Percentiles rank a stretch among this genome's conserved stretches.
phyloP scores from a whole-genome alignment of 805 yeast genomes.

The Metahyphopichia silvanorum region DNA sequence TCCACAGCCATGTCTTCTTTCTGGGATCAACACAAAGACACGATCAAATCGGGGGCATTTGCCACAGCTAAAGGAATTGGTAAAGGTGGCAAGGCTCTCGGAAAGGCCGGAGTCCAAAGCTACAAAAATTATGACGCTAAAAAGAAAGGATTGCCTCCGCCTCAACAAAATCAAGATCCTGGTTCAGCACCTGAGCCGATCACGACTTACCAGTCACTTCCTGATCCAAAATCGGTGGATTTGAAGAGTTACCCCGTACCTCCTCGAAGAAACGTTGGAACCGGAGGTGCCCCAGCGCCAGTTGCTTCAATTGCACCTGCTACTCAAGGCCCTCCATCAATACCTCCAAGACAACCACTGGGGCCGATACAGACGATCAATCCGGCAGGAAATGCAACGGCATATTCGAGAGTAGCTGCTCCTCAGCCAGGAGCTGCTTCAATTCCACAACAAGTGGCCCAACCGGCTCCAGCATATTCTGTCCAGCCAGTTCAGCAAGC shows the following conservation, averaged over 20 bases:
- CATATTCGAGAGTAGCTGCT: too few relatives aligned
- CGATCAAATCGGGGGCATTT: constrained; percentile 47
- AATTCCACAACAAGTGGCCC: too few relatives aligned
- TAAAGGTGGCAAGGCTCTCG: constrained; percentile 44
- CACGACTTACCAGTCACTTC: too few relatives aligned
- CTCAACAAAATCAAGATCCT: constrained; percentile 7
- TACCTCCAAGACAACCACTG: constrained; percentile 1
- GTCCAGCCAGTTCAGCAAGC: not conserved
- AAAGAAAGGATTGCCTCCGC: constrained; percentile 16
- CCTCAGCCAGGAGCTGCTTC: too few relatives aligned
- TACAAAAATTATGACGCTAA: constrained; percentile 41
- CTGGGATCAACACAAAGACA: constrained; percentile 46
- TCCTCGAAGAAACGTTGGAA: not conserved
- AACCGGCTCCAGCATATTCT: too few relatives aligned
- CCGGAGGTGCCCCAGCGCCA: too few relatives aligned
- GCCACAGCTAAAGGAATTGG: constrained; percentile 52
- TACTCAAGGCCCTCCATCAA: not conserved
- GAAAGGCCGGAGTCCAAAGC: constrained; percentile 50
- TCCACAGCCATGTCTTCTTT: constrained; percentile 17
- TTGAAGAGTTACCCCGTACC: constrained; percentile 41
- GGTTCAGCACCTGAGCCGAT: not conserved
- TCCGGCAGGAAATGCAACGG: too few relatives aligned
- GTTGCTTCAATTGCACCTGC: too few relatives aligned
- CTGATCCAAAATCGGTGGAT: too few relatives aligned
- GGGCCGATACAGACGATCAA: too few relatives aligned